A percentile compares a stretch with the other conserved stretches of the same genome.
These are phyloP conservation scores for Aspergillus coremiiformis DNA, from an alignment of 495 filamentous ascomycete species.

Conservation along the genomic window DNA sequence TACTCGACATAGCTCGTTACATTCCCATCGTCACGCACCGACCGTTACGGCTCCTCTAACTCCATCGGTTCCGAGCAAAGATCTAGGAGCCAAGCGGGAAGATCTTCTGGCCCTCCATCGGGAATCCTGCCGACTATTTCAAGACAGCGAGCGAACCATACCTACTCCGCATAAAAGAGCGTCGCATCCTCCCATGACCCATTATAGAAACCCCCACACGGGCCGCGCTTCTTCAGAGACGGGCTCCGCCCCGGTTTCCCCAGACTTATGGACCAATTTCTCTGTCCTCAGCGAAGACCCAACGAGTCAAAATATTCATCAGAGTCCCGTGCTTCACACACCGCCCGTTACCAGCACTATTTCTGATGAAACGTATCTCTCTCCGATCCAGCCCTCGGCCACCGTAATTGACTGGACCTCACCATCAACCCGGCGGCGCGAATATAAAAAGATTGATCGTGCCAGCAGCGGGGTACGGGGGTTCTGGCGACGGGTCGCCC, in stretches of 20 bases:
- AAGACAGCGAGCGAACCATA: constrained; percentile 15
- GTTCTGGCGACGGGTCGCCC: constrained; percentile 38
- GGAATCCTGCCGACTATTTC: constrained; percentile 41
- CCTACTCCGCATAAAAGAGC: neutral
- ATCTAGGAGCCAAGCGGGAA: constrained; percentile 25
- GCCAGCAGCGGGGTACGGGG: constrained; percentile 40
- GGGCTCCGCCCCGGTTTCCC: constrained; percentile 10
- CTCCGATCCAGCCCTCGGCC: constrained; percentile 29
- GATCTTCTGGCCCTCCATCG: constrained; percentile 38
- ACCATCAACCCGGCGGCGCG: constrained; percentile 36
- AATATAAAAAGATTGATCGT: constrained; percentile 46
- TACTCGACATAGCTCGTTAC: constrained; percentile 28
- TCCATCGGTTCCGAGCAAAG: constrained; percentile 17
- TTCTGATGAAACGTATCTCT: constrained; percentile 14
- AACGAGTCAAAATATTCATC: neutral
- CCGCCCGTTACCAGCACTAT: constrained; percentile 17
- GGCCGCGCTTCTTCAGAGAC: constrained; percentile 7
- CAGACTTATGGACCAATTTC: constrained; percentile 1
- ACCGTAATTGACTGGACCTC: constrained; percentile 48
- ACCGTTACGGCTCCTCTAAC: constrained; percentile 23
- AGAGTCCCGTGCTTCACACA: constrained; percentile 1
- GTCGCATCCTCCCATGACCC: constrained; percentile 3
- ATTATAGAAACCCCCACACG: neutral
- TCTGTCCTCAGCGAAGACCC: constrained; percentile 4
- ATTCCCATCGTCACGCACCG: constrained; percentile 25